A percentile compares a stretch with the other conserved stretches of the same genome.
Conservation (phyloP, 768 basidiomycete species). For the Kwoniella sp. region DNA sequence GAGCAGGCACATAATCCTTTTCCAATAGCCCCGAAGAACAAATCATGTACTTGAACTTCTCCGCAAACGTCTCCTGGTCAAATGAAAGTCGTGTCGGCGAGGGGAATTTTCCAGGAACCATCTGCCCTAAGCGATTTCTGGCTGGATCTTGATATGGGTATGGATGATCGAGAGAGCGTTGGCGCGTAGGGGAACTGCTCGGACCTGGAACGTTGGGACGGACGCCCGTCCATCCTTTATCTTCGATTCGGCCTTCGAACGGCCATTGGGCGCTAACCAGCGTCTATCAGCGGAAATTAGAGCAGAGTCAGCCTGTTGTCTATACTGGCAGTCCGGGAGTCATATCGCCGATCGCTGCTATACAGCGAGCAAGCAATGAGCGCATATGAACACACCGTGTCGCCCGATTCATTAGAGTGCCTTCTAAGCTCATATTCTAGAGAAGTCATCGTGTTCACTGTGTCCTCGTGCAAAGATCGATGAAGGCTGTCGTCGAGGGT, state of each 20-base stretch:
- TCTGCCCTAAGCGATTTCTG: background rate
- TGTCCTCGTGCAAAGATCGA: too few relatives aligned
- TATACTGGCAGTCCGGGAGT: too few relatives aligned
- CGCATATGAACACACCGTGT: slow-evolving; percentile 12
- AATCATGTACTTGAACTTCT: slow-evolving; percentile 51
- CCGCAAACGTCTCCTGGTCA: slow-evolving; percentile 36
- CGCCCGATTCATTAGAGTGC: slow-evolving; percentile 9
- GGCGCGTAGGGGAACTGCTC: slow-evolving; percentile 6
- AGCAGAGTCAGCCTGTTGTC: too few relatives aligned
- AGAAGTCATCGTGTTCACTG: background rate
- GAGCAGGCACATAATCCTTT: slow-evolving; percentile 44
- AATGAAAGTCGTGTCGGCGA: slow-evolving; percentile 15
- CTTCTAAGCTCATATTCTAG: background rate
- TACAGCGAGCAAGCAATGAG: too few relatives aligned
- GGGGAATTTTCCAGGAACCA: slow-evolving; percentile 10
- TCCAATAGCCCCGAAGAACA: slow-evolving; percentile 50
- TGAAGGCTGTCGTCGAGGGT: background rate
- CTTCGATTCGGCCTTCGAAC: background rate
- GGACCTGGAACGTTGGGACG: slow-evolving; percentile 20
- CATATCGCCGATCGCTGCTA: too few relatives aligned
- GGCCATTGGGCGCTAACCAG: background rate
- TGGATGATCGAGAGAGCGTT: background rate
- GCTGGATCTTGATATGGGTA: too few relatives aligned
- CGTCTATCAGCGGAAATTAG: slow-evolving; percentile 4
- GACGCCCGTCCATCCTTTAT: slow-evolving; percentile 27